Base-by-base conservation (phyloP, 108 stramenopile species). In the Pseudonitzschia multiseries region DNA sequence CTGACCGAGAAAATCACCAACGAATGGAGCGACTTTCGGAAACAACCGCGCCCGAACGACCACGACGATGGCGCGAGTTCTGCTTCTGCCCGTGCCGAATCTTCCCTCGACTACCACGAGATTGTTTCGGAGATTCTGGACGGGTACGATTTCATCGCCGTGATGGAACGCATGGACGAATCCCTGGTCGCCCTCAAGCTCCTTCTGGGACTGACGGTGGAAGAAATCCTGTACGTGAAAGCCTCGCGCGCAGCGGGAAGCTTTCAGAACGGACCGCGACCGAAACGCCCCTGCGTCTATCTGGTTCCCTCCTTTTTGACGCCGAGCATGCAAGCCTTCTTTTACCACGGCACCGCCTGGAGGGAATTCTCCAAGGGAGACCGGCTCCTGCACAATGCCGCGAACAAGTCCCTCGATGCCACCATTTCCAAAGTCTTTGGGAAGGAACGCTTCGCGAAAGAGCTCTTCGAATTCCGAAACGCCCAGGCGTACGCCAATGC, bases 141-240 rank as follows among this genome's bases (percentile, higher is more conserved):
- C 20, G 65, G 70, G 5, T 84, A 84, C 65, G 76, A 87, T 68
- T 84, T 84, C 36, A 81, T 87, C 61, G 83, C 59, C 18, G 61
- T 87, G 4, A 79, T 61, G 17, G 83, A 84, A 74, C 79, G 86
- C 10, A 80, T 87, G 81, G 81, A 87, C 32, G 86, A 87, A 43
- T 76, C 74, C 12, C 42, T 83, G 68, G 79, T 87, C 3, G 84
- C 65, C 3, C 46, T 87, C 10, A 50, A 70, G 36, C 42, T 84
- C 13, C 41, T 87, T 32, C 61, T 85, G 40, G 57, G 66, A 32
- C 29, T 81, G 24, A 36, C 21, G 17, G 65, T 69, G 2, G 56
- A 36, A 27, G 80, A 81, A 21, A 68, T 81, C 31, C 9, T 75
- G 1, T 68, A 68, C 31, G 56, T 40, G 51, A 70, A 70, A n/a